Base-by-base conservation (phyloP, 179 eudicot species). In the Spinacia oleracea region DNA sequence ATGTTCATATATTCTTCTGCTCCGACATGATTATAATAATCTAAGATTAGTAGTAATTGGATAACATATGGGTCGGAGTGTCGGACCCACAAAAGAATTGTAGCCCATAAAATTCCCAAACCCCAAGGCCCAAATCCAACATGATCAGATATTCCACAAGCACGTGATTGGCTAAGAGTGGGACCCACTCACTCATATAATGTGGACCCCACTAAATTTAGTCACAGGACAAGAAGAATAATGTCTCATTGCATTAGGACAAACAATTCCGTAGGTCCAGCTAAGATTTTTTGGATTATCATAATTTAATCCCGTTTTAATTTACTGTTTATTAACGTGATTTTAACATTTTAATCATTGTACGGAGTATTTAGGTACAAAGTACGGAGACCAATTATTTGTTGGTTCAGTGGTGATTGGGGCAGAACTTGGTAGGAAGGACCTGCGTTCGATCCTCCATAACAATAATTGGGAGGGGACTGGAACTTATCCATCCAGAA, bases 121-220 rank as follows among this genome's bases (percentile, higher is more conserved):
- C 58, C 58, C 75, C n/a, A n/a, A n/a, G n/a, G n/a, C n/a, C 70
- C 21, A 55, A 64, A 59, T 76, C 76, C 65, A 77, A 56, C 74
- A 77, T 15, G 71, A 82, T 82, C 79, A 74, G 72, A 78, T 78
- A 69, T 82, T 78, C 85, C 46, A 1, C 60, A 23, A 34, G 72
- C 85, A 82, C 85, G 85, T 79, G 85, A 82, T 79, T 79, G 85
- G 85, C 77, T 64, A 42, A 50, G 35, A 25, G 51, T 67, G 72
- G 84, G 84, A 3, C 81, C 84, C 59, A 9, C 74, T n/a, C n/a
- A n/a, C n/a, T n/a, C n/a, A n/a, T n/a, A 9, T 10, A 73, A 40
- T 67, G 45, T 73, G 65, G 77, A 25, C 14, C 27, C 48, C 72
- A 60, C 78, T 68, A 35, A 68, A 45, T 11, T 23, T 27, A 69